Conservation (phyloP, 257 asterid genomes). For the Gentiana dahurica region DNA sequence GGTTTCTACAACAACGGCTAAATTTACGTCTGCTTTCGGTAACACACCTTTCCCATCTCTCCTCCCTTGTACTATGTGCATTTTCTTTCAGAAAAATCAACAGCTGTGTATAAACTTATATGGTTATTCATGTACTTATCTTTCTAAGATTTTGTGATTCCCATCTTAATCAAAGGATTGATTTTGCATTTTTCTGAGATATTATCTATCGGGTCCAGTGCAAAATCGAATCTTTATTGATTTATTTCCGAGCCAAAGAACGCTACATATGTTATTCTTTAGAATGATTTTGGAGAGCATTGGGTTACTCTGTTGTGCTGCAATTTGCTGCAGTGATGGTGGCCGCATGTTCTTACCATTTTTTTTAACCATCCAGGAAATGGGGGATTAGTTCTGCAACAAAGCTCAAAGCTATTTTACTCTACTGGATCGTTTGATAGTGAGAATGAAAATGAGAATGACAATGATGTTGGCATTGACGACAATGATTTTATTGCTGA, state of each 20-base stretch:
- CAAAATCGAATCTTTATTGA: not conserved
- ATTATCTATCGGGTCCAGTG: not conserved
- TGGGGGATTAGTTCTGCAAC: conserved; percentile 34
- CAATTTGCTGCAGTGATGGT: not conserved
- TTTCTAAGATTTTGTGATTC: not conserved
- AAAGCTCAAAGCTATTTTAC: conserved; percentile 36
- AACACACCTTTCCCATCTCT: not conserved
- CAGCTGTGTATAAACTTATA: too few relatives aligned
- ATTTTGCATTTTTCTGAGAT: not conserved
- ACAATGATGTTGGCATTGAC: conserved; percentile 18
- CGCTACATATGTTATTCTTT: not conserved
- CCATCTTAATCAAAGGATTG: not conserved
- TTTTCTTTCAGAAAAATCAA: too few relatives aligned
- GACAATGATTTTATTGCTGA: conserved; percentile 50
- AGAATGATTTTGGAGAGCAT: conserved; percentile 17
- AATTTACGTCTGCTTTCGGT: conserved; percentile 27
- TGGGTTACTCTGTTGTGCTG: not conserved
- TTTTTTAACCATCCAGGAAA: not conserved
- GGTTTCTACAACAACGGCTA: not conserved
- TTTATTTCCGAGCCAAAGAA: not conserved
- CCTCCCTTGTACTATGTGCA: too few relatives aligned
- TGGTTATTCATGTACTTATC: not conserved
- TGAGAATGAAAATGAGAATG: conserved; percentile 21
- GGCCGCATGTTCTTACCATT: not conserved
- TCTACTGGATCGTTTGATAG: conserved; percentile 38